Base-by-base conservation (phyloP, 2,329 filamentous ascomycete species). In the Colletotrichum sojae region DNA sequence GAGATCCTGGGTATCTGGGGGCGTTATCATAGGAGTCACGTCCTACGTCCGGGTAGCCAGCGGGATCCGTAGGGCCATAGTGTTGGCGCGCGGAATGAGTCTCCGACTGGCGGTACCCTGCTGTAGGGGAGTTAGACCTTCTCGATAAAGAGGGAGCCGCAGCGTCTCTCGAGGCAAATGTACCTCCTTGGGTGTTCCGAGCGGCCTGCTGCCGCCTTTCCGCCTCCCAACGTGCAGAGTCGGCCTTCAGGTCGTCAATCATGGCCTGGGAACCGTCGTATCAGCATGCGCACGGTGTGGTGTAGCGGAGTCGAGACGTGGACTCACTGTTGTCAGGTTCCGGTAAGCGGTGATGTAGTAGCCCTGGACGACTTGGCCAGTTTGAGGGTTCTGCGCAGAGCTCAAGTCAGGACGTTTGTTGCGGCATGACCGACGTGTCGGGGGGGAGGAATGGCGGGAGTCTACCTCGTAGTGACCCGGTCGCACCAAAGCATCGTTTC, bases 331-430 rank as follows among this genome's bases (percentile, higher is more conserved):
- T 74, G 92, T 94, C 76, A 94, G 82, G 78, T 94, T 93, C 72
- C 92, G 88, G 81, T 94, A 94, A 71, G 91, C 92, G 56, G 90
- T 93, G 78, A 94, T 93, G 80, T 89, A 93, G 82, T 92, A 94
- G 74, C 92, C 92, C 76, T 89, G 86, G 71, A 90, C 89, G 72
- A 88, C 83, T 81, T 92, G 87, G 73, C 87, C 84, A 65, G 79
- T 87, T 74, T 85, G 79, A 20, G 86, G 83, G 76, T 89, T 87
- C 86, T 89, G 67, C 69, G 52, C 18, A 18, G 43, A 52, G 52
- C 25, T 6, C 13, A 16, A 43, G 60, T 64, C 52, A 72, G 69
- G 46, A 58, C 18, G 6, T 5, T 20, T 54, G 46, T 3, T 25
- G 22, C 39, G 25, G 13, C 13, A 45, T 4, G 8, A n/a, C 8